phyloP scores from a whole-genome alignment of 345 rosid genomes.

The Cardamine chenopodiifolia region DNA sequence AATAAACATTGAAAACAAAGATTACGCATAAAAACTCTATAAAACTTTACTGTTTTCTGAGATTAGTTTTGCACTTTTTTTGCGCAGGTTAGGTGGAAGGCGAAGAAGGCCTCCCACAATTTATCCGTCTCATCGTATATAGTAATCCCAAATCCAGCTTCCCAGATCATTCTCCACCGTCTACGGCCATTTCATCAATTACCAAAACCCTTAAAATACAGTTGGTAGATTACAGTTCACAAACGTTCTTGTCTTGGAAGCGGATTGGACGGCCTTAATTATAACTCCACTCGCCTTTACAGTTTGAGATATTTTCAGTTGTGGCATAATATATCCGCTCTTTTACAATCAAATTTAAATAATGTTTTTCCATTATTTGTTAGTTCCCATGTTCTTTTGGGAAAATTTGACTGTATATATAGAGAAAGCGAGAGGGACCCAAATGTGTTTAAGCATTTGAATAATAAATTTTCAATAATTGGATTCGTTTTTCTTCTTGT shows the following conservation, averaged over 20 bases:
- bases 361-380: background rate
- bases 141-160: background rate
- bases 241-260: background rate
- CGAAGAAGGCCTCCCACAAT: no score
- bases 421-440: no score
- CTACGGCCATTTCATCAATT: background rate
- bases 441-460: no score
- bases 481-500: no score
- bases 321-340: background rate
- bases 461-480: no score
- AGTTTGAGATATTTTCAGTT: background rate
- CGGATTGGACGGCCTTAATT: background rate
- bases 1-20: no score
- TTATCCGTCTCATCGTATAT: background rate
- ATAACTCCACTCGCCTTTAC: background rate
- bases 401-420: background rate
- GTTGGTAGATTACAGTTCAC: background rate
- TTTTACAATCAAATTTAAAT: background rate
- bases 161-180: background rate
- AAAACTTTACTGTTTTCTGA: no score
- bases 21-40: no score
- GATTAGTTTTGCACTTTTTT: no score
- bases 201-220: slow-evolving; percentile 8
- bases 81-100: no score
- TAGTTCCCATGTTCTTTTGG: background rate